Conservation (phyloP, 208 protist species). For the Acanthamoeba culbertsoni region DNA sequence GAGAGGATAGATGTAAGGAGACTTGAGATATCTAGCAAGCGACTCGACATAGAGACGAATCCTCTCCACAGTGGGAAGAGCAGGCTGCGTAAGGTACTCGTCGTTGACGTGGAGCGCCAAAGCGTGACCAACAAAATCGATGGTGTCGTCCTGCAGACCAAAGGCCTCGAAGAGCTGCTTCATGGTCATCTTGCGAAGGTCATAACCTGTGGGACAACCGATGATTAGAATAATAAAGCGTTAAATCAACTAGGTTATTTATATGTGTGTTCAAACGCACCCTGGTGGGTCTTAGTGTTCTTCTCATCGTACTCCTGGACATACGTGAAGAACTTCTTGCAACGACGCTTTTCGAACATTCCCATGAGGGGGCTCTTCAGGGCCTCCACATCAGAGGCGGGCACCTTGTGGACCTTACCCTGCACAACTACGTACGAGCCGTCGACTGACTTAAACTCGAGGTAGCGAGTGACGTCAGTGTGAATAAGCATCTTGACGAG, state of each 20-base stretch:
- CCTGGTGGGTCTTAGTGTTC: slow-evolving; percentile 91
- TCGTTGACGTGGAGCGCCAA: slow-evolving; percentile 88
- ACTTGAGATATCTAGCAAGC: slow-evolving; percentile 90
- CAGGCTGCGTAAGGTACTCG: slow-evolving; percentile 92
- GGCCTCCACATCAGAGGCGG: slow-evolving; percentile 95
- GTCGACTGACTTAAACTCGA: slow-evolving; percentile 98
- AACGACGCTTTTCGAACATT: slow-evolving; percentile 97
- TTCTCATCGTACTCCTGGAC: slow-evolving; percentile 88
- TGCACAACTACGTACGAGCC: slow-evolving; percentile 95
- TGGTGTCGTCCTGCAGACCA: slow-evolving; percentile 91
- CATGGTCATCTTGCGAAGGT: slow-evolving; percentile 91
- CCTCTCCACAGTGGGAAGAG: slow-evolving; percentile 91
- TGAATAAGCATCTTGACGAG: slow-evolving; percentile 97
- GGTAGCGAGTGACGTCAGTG: slow-evolving; percentile 97
- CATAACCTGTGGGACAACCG: slow-evolving; percentile 72
- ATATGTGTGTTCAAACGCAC: not conserved
- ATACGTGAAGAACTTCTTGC: slow-evolving; percentile 93
- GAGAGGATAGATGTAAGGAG: slow-evolving; percentile 99
- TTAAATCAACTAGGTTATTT: not conserved
- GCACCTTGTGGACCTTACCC: slow-evolving; percentile 97
- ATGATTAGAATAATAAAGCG: not conserved
- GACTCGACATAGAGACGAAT: slow-evolving; percentile 96
- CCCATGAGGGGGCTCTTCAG: slow-evolving; percentile 94
- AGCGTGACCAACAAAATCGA: slow-evolving; percentile 98
- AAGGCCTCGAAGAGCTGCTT: slow-evolving; percentile 95